A percentile compares a stretch with the other conserved stretches of the same genome.
These are phyloP conservation scores for Quercus parvula DNA, from an alignment of 306 rosid species.

Conservation along the genomic window DNA sequence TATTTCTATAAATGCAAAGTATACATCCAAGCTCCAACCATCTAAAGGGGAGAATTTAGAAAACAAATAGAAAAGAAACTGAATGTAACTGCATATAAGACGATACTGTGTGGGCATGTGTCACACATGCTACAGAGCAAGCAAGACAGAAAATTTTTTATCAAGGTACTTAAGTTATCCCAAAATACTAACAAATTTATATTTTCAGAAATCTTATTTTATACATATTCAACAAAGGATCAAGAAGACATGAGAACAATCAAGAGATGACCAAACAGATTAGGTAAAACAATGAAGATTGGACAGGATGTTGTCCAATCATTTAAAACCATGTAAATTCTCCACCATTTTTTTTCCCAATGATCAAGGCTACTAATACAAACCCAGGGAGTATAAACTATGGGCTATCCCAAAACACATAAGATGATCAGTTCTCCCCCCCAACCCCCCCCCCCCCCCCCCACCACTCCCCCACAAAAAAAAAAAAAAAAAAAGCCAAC, in stretches of 20 bases:
- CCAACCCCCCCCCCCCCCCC: no score
- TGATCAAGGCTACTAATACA: background rate
- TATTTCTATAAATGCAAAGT: background rate
- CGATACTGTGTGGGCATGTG: background rate
- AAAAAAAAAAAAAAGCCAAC: background rate
- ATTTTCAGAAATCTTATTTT: background rate
- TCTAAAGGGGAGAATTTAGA: slow-evolving; percentile 5
- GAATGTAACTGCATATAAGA: background rate
- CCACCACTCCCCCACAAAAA: background rate
- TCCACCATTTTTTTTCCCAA: background rate
- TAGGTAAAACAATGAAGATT: background rate
- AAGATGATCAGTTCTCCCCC: background rate
- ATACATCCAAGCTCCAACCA: slow-evolving; percentile 10
- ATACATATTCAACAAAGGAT: background rate
- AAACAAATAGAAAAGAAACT: background rate
- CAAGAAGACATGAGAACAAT: background rate
- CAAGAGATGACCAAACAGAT: background rate
- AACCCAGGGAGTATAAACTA: background rate
- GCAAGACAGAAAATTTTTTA: background rate
- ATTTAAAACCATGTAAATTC: background rate
- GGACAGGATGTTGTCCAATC: background rate
- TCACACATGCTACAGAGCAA: background rate
- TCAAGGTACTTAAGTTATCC: no score
- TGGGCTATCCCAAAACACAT: background rate
- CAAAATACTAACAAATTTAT: no score